Evolutionary conservation across 495 filamentous ascomycete species (phyloP), one percentile per base, ranked within the genome.

Genomic region (Hypoxylon fragiforme): DNA sequence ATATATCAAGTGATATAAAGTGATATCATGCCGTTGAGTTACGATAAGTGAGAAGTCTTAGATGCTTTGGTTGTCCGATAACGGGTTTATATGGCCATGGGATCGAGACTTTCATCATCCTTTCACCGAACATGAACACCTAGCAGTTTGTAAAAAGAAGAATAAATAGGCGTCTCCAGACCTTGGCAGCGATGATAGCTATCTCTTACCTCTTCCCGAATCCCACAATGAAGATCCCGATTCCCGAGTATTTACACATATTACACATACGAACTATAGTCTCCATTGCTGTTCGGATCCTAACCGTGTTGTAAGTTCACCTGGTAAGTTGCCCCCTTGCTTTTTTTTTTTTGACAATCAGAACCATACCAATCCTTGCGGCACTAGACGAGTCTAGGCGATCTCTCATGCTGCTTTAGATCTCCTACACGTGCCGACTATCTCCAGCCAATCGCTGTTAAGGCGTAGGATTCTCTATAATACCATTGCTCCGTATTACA

Each of bases 221-320:
- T 54, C 19, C 59, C 53, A 54, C 38, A 44, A 49, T 19, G 54
- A 36, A 62, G 59, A 62, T 62, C 48, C 59, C 59, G 59, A 62
- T 62, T 46, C n/a, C 59, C 59, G 59, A 62, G 18, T 22, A 11
- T 22, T 19, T 3, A 37, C 13, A 24, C 24, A 26, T 26, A 46
- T 41, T 49, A 24, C 32, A n/a, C n/a, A n/a, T n/a, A n/a, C n/a
- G n/a, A n/a, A n/a, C n/a, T n/a, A n/a, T n/a, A n/a, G n/a, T n/a
- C n/a, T n/a, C n/a, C n/a, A n/a, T n/a, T n/a, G 22, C 21, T 53
- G 22, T 34, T 11, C 30, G 24, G 30, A 21, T 49, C 13, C 38
- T 43, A 44, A 34, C 20, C 3, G 21, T 19, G n/a, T n/a, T n/a
- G n/a, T n/a, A n/a, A n/a, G n/a, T n/a, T n/a, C n/a, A n/a, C n/a